Percentiles rank a stretch among this genome's conserved stretches.
These are phyloP conservation scores for Prototheca cutis DNA, from an alignment of 163 green algal genomes.

Conservation along the genomic window DNA sequence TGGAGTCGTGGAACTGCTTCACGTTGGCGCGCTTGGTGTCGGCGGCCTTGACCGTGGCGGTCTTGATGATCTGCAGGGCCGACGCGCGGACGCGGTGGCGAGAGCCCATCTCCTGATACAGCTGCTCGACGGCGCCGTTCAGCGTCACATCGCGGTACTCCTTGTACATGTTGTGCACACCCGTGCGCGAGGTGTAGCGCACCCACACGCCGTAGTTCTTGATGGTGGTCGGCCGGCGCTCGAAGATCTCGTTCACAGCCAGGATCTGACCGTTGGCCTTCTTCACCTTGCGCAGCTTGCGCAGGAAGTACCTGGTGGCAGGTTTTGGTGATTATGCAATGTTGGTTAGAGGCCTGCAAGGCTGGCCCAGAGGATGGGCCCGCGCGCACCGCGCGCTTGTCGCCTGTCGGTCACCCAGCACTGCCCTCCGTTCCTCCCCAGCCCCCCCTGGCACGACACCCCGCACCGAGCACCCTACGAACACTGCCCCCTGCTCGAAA, in stretches of 20 bases:
- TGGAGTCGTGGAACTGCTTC: constrained; percentile 92
- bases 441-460: too few species aligned
- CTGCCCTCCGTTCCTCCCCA: too few species aligned
- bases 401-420: too few species aligned
- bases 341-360: too few species aligned
- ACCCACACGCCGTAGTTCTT: constrained; percentile 99
- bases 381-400: too few species aligned
- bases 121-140: constrained; percentile 77
- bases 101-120: constrained; percentile 85
- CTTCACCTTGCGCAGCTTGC: constrained; percentile 94
- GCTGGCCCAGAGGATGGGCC: too few species aligned
- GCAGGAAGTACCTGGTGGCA: constrained; percentile 91
- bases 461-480: too few species aligned
- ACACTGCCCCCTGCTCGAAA: too few species aligned
- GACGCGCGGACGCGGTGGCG: constrained; percentile 82
- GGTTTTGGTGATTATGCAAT: too few species aligned
- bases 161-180: constrained; percentile 96
- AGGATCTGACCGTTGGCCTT: constrained; percentile 99
- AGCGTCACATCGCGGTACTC: constrained; percentile 98
- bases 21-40: constrained; percentile 67
- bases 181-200: constrained; percentile 88
- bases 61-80: constrained; percentile 97
- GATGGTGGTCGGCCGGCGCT: constrained; percentile 87
- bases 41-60: constrained; percentile 61
- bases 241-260: constrained; percentile 95